These are phyloP conservation scores for Daphne laureola DNA, from an alignment of 441 rosid species.

Conservation along the genomic window DNA sequence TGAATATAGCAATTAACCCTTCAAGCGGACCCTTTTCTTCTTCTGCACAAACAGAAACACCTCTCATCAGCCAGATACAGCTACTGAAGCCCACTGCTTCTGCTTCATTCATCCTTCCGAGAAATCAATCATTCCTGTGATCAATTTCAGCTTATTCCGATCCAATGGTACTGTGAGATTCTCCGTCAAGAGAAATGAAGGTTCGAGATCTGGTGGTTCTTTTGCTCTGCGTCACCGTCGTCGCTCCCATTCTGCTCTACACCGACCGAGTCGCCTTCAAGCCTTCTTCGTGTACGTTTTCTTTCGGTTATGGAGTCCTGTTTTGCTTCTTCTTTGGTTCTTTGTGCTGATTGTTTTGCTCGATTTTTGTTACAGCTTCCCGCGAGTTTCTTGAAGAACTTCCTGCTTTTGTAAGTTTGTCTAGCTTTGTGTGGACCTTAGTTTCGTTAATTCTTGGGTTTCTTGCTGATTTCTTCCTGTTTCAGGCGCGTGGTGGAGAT, in stretches of 20 bases:
- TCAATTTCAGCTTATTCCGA: not conserved
- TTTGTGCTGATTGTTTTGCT: not conserved
- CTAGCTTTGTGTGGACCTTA: too few species aligned
- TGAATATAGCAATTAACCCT: too few species aligned
- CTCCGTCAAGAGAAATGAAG: conserved; percentile 20
- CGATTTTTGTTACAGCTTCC: not conserved
- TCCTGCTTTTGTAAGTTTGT: conserved; percentile 37
- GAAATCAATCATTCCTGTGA: too few species aligned
- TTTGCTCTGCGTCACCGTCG: conserved; percentile 42
- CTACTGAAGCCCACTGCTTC: too few species aligned
- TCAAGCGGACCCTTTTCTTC: too few species aligned
- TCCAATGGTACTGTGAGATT: too few species aligned
- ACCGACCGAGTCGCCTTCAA: conserved; percentile 32
- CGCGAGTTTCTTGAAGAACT: conserved; percentile 47
- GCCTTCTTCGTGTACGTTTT: conserved; percentile 29
- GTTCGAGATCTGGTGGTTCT: conserved; percentile 40
- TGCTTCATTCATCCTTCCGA: too few species aligned
- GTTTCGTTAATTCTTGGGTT: not conserved
- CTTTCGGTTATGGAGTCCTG: not conserved
- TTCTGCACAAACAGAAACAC: too few species aligned
- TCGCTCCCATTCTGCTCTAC: conserved; percentile 54
- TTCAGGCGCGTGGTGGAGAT: conserved; percentile 41
- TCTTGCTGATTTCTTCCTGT: not conserved
- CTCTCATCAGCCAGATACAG: too few species aligned
- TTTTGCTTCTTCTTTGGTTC: not conserved